phyloP scores from a whole-genome alignment of 1,284 basidiomycete genomes.

The Leccinum solheimii region DNA sequence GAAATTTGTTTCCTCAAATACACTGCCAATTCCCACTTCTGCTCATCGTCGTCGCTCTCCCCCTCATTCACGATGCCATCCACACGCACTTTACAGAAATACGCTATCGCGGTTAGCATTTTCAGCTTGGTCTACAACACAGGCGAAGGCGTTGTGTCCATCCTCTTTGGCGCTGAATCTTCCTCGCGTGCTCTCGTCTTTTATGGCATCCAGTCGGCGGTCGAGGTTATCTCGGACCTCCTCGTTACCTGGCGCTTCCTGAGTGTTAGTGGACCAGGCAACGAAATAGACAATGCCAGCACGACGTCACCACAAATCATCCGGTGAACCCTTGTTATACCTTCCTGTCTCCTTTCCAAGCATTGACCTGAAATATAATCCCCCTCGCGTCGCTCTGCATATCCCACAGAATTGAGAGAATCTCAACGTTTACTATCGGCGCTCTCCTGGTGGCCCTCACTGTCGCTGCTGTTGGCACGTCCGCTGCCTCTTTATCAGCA shows the following conservation, averaged over 20 bases:
- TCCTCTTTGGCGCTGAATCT: slow-evolving; percentile 46
- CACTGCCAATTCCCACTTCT: not conserved
- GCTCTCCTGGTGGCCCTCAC: slow-evolving; percentile 38
- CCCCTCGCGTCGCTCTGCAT: not conserved
- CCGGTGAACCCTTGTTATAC: slow-evolving; percentile 24
- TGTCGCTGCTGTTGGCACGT: slow-evolving; percentile 38
- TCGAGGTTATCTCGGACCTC: slow-evolving; percentile 19
- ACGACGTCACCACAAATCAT: slow-evolving; percentile 24
- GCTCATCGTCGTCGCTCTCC: not conserved
- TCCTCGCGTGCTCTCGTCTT: slow-evolving; percentile 49
- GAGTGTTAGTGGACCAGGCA: slow-evolving; percentile 32
- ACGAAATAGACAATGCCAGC: slow-evolving; percentile 27
- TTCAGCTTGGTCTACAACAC: slow-evolving; percentile 36
- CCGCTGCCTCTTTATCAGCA: slow-evolving; percentile 37
- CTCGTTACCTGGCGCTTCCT: slow-evolving; percentile 43
- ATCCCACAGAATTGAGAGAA: slow-evolving; percentile 40
- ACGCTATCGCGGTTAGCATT: slow-evolving; percentile 36
- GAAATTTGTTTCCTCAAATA: not conserved
- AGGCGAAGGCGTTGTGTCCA: slow-evolving; percentile 38
- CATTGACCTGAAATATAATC: not conserved
- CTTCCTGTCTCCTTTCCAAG: not conserved
- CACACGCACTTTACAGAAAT: slow-evolving; percentile 30
- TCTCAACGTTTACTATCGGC: slow-evolving; percentile 40
- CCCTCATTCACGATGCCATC: slow-evolving; percentile 18
- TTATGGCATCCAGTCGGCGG: slow-evolving; percentile 49